Conservation (phyloP, 768 basidiomycete species). For the Suillus americanus region DNA sequence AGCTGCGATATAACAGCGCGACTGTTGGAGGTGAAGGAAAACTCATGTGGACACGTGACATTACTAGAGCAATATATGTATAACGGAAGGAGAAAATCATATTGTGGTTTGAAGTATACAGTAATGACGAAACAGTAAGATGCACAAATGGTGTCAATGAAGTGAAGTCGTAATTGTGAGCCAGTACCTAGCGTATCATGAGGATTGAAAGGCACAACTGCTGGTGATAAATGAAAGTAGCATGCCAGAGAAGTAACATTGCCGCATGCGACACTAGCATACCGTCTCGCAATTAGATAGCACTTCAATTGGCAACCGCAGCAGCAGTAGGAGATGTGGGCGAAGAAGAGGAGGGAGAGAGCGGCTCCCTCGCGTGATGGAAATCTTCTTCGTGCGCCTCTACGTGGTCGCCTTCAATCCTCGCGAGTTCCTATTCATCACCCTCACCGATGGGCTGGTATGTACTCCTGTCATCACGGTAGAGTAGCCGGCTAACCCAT, state of each 20-base stretch:
- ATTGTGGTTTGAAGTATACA: neutral
- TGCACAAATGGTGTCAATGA: constrained; percentile 13
- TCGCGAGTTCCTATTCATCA: constrained; percentile 59
- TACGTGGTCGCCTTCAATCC: constrained; percentile 41
- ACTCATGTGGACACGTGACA: constrained; percentile 28
- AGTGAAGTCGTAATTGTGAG: constrained; percentile 7
- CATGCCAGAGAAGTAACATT: constrained; percentile 7
- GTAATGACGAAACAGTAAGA: constrained; percentile 7
- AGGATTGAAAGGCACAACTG: constrained; percentile 27
- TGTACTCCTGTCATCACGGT: constrained; percentile 38
- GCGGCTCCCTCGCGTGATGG: constrained; percentile 13
- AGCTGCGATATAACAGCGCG: constrained; percentile 2
- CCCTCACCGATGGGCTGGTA: constrained; percentile 49
- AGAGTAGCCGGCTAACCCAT: constrained; percentile 54
- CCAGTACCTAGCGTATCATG: constrained; percentile 14
- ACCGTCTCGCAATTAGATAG: constrained; percentile 8
- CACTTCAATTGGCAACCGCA: constrained; percentile 10
- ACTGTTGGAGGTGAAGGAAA: constrained; percentile 15
- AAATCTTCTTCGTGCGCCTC: constrained; percentile 28
- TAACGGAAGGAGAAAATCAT: neutral
- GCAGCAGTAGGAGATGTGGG: constrained; percentile 12
- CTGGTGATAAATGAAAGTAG: constrained; percentile 12
- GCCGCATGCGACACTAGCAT: constrained; percentile 9
- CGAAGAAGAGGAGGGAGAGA: constrained; percentile 13
- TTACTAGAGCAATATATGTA: neutral